Evolutionary conservation across 2,329 filamentous ascomycete genomes (phyloP).

Genomic region (Fusarium pseudograminearum): DNA sequence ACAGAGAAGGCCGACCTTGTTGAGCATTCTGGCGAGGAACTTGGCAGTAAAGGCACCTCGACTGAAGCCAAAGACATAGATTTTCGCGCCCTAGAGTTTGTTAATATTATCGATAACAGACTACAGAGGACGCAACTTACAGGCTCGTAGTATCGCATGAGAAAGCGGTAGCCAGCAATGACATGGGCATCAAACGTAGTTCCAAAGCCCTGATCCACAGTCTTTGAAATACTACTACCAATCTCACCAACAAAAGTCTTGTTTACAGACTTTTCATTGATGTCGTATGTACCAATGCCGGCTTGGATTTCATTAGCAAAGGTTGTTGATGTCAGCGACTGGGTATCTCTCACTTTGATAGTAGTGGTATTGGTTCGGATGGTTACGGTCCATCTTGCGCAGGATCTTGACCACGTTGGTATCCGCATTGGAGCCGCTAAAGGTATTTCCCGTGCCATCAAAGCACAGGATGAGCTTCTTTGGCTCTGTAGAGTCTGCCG

Average conservation of each 20-base stretch:
- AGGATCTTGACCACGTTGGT: slow-evolving; percentile 67
- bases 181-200: slow-evolving; percentile 65
- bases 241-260: slow-evolving; percentile 52
- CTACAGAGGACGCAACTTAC: slow-evolving; percentile 38
- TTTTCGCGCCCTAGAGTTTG: slow-evolving; percentile 56
- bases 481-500: slow-evolving; percentile 32
- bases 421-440: slow-evolving; percentile 60
- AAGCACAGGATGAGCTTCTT: slow-evolving; percentile 62
- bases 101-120: background rate
- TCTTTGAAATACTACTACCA: slow-evolving; percentile 54
- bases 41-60: slow-evolving; percentile 66
- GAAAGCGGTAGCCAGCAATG: slow-evolving; percentile 64
- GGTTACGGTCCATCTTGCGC: slow-evolving; percentile 59
- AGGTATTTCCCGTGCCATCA: slow-evolving; percentile 62
- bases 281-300: slow-evolving; percentile 64
- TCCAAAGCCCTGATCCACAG: slow-evolving; percentile 58
- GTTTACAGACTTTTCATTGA: slow-evolving; percentile 57
- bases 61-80: slow-evolving; percentile 67
- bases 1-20: slow-evolving; percentile 62
- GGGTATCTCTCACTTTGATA: slow-evolving; percentile 57
- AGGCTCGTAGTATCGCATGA: slow-evolving; percentile 66
- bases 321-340: fast-evolving
- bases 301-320: slow-evolving; percentile 45
- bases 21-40: slow-evolving; percentile 64
- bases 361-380: slow-evolving; percentile 61